Evolutionary conservation across 2,329 filamentous ascomycete genomes (phyloP).

Genomic region (Alternaria longipes): DNA sequence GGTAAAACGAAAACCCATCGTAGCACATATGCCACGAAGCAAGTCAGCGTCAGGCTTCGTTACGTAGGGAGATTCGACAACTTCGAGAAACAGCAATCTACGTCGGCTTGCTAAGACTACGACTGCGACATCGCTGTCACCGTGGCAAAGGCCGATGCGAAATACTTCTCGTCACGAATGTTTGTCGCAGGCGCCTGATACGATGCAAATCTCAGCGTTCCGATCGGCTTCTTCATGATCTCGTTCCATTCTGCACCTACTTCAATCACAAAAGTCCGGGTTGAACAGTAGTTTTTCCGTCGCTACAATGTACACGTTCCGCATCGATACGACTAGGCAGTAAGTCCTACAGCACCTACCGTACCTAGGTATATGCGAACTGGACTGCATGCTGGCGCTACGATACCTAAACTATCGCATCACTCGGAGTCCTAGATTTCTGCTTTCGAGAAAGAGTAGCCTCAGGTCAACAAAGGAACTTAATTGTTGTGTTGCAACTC

Average conservation of each 20-base stretch:
- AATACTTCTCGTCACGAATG: not conserved
- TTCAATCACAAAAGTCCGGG: too few relatives aligned
- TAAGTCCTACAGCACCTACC: too few relatives aligned
- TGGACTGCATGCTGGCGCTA: too few relatives aligned
- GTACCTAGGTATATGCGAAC: too few relatives aligned
- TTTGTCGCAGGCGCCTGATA: not conserved
- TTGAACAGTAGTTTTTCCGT: too few relatives aligned
- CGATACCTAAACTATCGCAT: too few relatives aligned
- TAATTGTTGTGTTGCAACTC: too few relatives aligned
- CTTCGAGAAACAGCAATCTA: not conserved
- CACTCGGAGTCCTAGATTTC: too few relatives aligned
- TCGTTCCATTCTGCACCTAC: not conserved
- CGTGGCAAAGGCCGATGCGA: not conserved
- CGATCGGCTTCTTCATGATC: not conserved
- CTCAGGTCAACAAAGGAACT: too few relatives aligned
- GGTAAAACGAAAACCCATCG: not conserved
- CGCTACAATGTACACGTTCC: too few relatives aligned
- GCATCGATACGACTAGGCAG: too few relatives aligned
- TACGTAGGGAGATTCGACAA: fast-evolving
- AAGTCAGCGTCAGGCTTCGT: not conserved
- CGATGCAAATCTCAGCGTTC: not conserved
- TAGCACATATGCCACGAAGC: not conserved
- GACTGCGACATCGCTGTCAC: not conserved
- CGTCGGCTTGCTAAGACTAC: not conserved
- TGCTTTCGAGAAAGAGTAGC: too few relatives aligned